phyloP scores from a whole-genome alignment of 495 filamentous ascomycete genomes.

The Copromyces sp. region DNA sequence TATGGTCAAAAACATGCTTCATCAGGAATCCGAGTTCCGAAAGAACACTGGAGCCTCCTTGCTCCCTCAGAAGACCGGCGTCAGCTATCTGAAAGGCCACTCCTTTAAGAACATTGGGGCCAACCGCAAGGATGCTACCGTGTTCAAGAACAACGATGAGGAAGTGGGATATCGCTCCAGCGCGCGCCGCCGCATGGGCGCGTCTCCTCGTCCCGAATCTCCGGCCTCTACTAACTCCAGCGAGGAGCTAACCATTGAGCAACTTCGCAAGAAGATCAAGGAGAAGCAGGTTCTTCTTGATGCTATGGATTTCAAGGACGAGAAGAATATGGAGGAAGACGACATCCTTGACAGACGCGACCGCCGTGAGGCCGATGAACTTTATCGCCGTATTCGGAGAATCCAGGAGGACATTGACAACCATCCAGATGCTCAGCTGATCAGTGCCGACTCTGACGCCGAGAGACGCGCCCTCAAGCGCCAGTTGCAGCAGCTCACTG shows the following conservation, averaged over 20 bases:
- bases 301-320: slow-evolving; percentile 93
- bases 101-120: slow-evolving; percentile 61
- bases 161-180: slow-evolving; percentile 86
- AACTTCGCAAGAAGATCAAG: slow-evolving; percentile 83
- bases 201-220: slow-evolving; percentile 65
- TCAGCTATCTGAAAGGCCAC: slow-evolving; percentile 92
- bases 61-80: slow-evolving; percentile 90
- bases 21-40: slow-evolving; percentile 74
- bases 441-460: slow-evolving; percentile 68
- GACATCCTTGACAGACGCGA: slow-evolving; percentile 86
- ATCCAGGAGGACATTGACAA: slow-evolving; percentile 94
- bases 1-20: slow-evolving; percentile 84
- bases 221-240: slow-evolving; percentile 58
- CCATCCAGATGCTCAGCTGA: slow-evolving; percentile 70
- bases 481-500: slow-evolving; percentile 78
- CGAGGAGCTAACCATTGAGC: slow-evolving; percentile 78
- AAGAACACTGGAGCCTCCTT: slow-evolving; percentile 78
- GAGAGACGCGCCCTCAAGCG: slow-evolving; percentile 78
- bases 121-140: slow-evolving; percentile 82
- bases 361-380: slow-evolving; percentile 82
- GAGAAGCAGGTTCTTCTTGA: slow-evolving; percentile 96
- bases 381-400: slow-evolving; percentile 85
- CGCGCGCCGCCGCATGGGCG: slow-evolving; percentile 75
- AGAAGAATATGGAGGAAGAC: slow-evolving; percentile 80
- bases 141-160: slow-evolving; percentile 93